These are phyloP conservation scores for Apiotrichum gamsii DNA, from an alignment of 1,284 basidiomycete species.

Conservation along the genomic window DNA sequence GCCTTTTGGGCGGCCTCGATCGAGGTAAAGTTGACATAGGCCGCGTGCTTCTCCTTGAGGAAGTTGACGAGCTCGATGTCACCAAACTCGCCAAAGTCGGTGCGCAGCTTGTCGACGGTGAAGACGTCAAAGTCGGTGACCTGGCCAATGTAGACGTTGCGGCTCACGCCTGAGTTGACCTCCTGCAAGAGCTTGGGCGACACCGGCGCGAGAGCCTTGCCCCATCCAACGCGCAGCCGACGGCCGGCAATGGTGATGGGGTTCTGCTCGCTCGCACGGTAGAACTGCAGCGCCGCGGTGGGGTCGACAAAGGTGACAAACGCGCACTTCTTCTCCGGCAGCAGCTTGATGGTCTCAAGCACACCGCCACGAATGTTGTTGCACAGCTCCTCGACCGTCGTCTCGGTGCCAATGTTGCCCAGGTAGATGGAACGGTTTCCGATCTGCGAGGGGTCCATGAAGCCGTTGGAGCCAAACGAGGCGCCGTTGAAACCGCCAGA, in stretches of 20 bases:
- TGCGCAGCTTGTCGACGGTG: slow-evolving; percentile 73
- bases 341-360: slow-evolving; percentile 17
- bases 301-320: slow-evolving; percentile 88
- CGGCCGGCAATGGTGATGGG: slow-evolving; percentile 84
- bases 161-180: slow-evolving; percentile 81
- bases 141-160: slow-evolving; percentile 90
- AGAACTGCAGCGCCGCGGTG: slow-evolving; percentile 81
- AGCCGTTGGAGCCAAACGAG: slow-evolving; percentile 7
- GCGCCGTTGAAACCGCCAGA: slow-evolving; percentile 14
- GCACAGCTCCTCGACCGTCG: slow-evolving; percentile 82
- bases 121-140: slow-evolving; percentile 86
- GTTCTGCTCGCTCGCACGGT: slow-evolving; percentile 77
- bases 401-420: slow-evolving; percentile 90
- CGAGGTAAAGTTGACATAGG: slow-evolving; percentile 90
- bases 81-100: slow-evolving; percentile 85
- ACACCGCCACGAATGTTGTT: slow-evolving; percentile 85
- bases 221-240: slow-evolving; percentile 90
- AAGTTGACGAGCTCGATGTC: slow-evolving; percentile 92
- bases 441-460: slow-evolving; percentile 36
- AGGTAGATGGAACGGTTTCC: slow-evolving; percentile 81
- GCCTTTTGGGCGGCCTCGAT: slow-evolving; percentile 92
- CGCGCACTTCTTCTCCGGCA: slow-evolving; percentile 39
- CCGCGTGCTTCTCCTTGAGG: slow-evolving; percentile 91
- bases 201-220: slow-evolving; percentile 79
- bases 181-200: slow-evolving; percentile 68